Base-by-base conservation (phyloP, 768 basidiomycete species). In the Serendipita sp. region DNA sequence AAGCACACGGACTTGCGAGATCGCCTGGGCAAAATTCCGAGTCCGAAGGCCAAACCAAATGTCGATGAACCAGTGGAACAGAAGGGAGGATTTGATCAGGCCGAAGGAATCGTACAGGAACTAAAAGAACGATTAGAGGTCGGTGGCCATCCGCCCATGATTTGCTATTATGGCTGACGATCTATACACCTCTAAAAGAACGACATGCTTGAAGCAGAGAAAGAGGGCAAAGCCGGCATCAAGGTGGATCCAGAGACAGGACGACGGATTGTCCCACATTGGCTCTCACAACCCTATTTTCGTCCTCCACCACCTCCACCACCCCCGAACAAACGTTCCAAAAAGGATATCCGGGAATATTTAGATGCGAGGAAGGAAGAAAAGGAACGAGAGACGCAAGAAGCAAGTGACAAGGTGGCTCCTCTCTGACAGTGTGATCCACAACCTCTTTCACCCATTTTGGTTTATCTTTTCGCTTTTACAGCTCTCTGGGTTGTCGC, bases 211-310 rank as follows among this genome's bases (percentile, higher is more conserved):
- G 86, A 82, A 68, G 82, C 77, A 10, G 73, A 74, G 48, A 78
- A 35, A 71, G 0, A 35, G 64, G 74, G 72, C 15, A 72, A 70
- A 56, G 72, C 66, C 38, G 66, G 81, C 28, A 70, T 80, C 44
- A 72, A 67, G 18, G 62, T 78, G 1, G 81, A 85, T 32, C 71
- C 76, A 2, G 70, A 67, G 53, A 82, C 80, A 0, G 82, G 83
- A 3, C 72, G 85, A 46, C 77, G 77, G 46, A 67, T 77, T 0
- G 73, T 89, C 3, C 88, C 87, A 0, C 80, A 83, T 69, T 89
- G 86, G 82, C 76, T 86, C 24, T 80, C 81, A 11, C 88, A 91
- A 70, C 88, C 88, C 1, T 83, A 86, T 69, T 78, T 86, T 67
- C 76, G 86, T 5, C 79, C 81, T 2, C 67, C 70, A 3, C 72